phyloP scores from a whole-genome alignment of 1,284 basidiomycete species.

The Fomitopsis schrenkii region DNA sequence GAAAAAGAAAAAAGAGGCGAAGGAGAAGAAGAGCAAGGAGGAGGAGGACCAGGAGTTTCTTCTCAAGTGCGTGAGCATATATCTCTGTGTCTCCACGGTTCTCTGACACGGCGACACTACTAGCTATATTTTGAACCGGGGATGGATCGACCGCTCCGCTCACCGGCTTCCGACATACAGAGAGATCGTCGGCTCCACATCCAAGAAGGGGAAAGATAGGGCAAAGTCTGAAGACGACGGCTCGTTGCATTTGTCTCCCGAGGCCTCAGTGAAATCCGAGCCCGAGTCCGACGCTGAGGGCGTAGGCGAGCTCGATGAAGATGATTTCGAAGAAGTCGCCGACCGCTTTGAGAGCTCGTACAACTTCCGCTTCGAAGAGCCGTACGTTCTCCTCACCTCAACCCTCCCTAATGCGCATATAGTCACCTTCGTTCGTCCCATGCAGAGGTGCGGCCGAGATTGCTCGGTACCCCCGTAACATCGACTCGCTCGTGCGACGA shows the following conservation, averaged over 20 bases:
- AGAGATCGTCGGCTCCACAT: constrained; percentile 55
- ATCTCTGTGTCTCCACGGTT: constrained; percentile 3
- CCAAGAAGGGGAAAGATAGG: constrained; percentile 30
- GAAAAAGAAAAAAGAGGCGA: constrained; percentile 29
- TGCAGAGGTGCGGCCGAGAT: constrained; percentile 71
- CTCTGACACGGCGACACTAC: background rate
- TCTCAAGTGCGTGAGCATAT: constrained; percentile 64
- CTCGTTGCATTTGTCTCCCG: constrained; percentile 11
- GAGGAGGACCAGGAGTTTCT: constrained; percentile 83
- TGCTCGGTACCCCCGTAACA: constrained; percentile 72
- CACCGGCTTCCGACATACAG: constrained; percentile 79
- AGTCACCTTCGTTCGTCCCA: background rate
- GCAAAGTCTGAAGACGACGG: constrained; percentile 30
- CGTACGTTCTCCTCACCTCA: constrained; percentile 44
- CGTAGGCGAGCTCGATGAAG: constrained; percentile 42
- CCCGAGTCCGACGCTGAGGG: constrained; percentile 29
- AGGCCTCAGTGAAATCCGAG: constrained; percentile 23
- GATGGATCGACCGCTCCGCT: constrained; percentile 83
- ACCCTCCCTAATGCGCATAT: background rate
- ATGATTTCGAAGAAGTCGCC: constrained; percentile 68
- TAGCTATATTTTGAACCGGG: constrained; percentile 92
- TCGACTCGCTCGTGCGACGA: constrained; percentile 70
- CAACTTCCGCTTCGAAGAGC: constrained; percentile 94
- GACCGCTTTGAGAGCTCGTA: constrained; percentile 82
- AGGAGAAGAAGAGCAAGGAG: constrained; percentile 42